A percentile compares a stretch with the other conserved stretches of the same genome.
These are phyloP conservation scores for Solanum gandarillasii DNA, from an alignment of 257 asterid genomes.

Conservation along the genomic window DNA sequence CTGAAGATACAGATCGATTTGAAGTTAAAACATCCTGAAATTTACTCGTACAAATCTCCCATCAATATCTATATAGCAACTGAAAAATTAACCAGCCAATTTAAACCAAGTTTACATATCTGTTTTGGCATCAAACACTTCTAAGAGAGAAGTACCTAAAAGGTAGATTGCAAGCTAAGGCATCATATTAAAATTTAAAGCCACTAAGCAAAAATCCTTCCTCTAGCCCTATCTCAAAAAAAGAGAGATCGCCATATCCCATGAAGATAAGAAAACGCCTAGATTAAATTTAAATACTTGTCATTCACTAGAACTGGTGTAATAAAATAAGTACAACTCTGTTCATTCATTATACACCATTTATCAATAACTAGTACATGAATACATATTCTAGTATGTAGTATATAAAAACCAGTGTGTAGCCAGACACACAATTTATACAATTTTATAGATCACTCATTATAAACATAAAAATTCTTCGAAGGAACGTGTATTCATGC, in stretches of 20 bases:
- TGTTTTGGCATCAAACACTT: neutral
- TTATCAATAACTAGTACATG: neutral
- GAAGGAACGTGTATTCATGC: neutral
- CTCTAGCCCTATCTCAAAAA: neutral
- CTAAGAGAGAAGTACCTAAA: neutral
- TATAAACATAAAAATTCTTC: neutral
- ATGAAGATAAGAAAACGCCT: neutral
- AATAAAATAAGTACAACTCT: neutral
- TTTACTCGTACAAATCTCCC: neutral
- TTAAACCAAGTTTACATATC: neutral
- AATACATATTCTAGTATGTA: neutral
- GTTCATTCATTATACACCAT: neutral
- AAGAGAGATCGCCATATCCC: neutral
- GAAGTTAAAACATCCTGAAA: neutral
- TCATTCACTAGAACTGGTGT: neutral
- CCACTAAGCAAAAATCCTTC: neutral
- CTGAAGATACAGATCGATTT: neutral
- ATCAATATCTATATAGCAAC: neutral
- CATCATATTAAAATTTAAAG: neutral
- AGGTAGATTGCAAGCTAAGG: neutral
- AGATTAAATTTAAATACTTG: neutral
- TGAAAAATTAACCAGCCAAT: neutral
- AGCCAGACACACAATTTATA: neutral
- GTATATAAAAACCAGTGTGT: neutral
- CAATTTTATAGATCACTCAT: neutral